Base-by-base conservation (phyloP, 2,329 filamentous ascomycete species). In the Ophiosphaerella herpotricha region DNA sequence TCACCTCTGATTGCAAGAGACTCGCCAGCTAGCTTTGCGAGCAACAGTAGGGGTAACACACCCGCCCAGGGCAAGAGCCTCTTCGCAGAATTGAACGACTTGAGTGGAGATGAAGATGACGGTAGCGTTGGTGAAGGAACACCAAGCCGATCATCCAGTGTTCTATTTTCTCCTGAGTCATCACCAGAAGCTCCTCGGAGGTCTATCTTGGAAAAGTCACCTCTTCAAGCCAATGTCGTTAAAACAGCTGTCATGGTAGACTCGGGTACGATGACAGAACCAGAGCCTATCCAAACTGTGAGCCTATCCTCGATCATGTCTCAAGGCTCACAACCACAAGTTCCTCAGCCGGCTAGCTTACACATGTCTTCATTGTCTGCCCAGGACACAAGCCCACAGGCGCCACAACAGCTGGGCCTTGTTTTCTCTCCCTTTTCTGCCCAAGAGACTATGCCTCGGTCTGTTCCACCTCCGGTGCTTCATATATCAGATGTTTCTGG, bases 81-180 rank as follows among this genome's bases (percentile, higher is more conserved):
- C 43, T 96, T 94, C 70, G 91, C 91, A 35, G 94, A 99, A 73
- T 82, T 99, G 36, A 90, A 89, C 45, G 90, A 91, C 58, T 78
- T 97, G 37, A 87, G 85, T 48, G 78, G 88, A 60, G 89, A 90
- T 52, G 87, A 88, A 54, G 86, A 88, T 23, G 78, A 69, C 32
- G 65, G 62, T 35, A 71, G 68, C 47, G 61, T 64, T 57, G 57
- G 57, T 11, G 68, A 74, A 39, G 67, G 70, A 35, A 71, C 71
- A 26, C 69, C 71, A 34, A 71, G 64, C 48, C 64, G 67, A 43
- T 70, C 26, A 11, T 29, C 68, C 1, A 68, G 58, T 46, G 38
- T 69, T 8, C 35, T 72, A 12, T 46, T 63, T 9, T 73, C 70
- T 32, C 64, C 59, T 7, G 66, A 72, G 7, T 67, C 67, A 8